Evolutionary conservation across 1,284 basidiomycete genomes (phyloP).

Genomic region (Fomitopsis pinicola): DNA sequence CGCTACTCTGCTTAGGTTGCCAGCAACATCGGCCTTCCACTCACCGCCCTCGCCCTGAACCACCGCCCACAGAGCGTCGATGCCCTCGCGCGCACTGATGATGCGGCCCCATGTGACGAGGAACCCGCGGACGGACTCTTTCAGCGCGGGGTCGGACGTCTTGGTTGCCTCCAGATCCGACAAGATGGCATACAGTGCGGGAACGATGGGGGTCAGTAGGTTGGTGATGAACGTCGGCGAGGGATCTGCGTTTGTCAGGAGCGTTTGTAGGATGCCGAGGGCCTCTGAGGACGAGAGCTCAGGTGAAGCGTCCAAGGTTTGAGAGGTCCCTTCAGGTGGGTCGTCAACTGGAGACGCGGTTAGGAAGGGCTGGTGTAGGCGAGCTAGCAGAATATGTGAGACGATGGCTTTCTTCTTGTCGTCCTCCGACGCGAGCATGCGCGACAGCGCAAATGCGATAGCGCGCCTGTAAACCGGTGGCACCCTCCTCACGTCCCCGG

Average conservation of each 20-base stretch:
- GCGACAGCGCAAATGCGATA: constrained; percentile 64
- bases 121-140: constrained; percentile 53
- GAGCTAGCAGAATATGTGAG: constrained; percentile 35
- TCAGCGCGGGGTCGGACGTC: constrained; percentile 58
- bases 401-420: constrained; percentile 29
- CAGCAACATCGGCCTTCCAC: constrained; percentile 55
- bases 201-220: constrained; percentile 65
- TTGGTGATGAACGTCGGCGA: constrained; percentile 62
- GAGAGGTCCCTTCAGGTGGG: neutral
- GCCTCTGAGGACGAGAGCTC: constrained; percentile 32
- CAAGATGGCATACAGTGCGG: constrained; percentile 63
- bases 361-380: constrained; percentile 43
- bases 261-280: constrained; percentile 44
- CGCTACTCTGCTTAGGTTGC: constrained; percentile 39
- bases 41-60: constrained; percentile 47
- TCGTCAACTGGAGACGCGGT: neutral
- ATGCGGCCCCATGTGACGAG: constrained; percentile 74
- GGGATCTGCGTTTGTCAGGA: constrained; percentile 76
- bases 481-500: constrained; percentile 24
- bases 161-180: constrained; percentile 48
- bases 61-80: constrained; percentile 58
- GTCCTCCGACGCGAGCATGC: constrained; percentile 45
- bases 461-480: constrained; percentile 52
- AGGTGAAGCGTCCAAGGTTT: constrained; percentile 1
- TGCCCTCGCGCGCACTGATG: constrained; percentile 46